Conservation (phyloP, 345 rosid species). For the Sisymbrium altissimum region DNA sequence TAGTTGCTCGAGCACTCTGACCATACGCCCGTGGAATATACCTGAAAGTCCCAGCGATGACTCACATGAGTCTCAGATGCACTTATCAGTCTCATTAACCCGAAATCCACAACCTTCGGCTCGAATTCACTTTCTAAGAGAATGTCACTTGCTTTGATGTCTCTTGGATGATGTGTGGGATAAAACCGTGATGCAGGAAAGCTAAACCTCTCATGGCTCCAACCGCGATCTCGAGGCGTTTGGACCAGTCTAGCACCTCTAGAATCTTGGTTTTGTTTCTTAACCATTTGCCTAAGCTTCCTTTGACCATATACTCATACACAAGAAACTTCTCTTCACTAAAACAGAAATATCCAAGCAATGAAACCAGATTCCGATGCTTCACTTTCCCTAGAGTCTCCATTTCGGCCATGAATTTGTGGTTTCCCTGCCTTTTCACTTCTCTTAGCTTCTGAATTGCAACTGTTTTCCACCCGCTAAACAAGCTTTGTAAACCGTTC, state of each 20-base stretch:
- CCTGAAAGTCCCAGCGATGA: slow-evolving; percentile 78
- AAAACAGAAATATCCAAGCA: slow-evolving; percentile 80
- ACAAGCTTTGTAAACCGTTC: slow-evolving; percentile 82
- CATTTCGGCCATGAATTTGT: slow-evolving; percentile 93
- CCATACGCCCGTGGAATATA: slow-evolving; percentile 96
- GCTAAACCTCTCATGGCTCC: slow-evolving; percentile 84
- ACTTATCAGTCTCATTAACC: slow-evolving; percentile 84
- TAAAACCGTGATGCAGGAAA: slow-evolving; percentile 81
- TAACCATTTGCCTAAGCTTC: slow-evolving; percentile 83
- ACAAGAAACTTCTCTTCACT: slow-evolving; percentile 89
- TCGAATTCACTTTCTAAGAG: slow-evolving; percentile 67
- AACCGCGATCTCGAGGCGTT: slow-evolving; percentile 64
- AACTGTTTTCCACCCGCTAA: slow-evolving; percentile 59
- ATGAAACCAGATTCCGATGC: slow-evolving; percentile 77
- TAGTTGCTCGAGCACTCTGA: slow-evolving; percentile 75
- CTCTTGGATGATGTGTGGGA: slow-evolving; percentile 93
- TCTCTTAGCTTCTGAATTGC: slow-evolving; percentile 90
- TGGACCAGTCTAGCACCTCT: slow-evolving; percentile 70
- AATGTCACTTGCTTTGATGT: slow-evolving; percentile 89
- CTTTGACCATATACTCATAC: slow-evolving; percentile 87
- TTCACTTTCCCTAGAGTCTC: slow-evolving; percentile 94
- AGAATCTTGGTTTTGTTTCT: slow-evolving; percentile 60
- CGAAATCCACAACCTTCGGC: slow-evolving; percentile 86
- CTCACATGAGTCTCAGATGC: slow-evolving; percentile 92
- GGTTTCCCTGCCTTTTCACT: slow-evolving; percentile 75